Base-by-base conservation (phyloP, 495 filamentous ascomycete species). In the Mycothermus thermophilus region DNA sequence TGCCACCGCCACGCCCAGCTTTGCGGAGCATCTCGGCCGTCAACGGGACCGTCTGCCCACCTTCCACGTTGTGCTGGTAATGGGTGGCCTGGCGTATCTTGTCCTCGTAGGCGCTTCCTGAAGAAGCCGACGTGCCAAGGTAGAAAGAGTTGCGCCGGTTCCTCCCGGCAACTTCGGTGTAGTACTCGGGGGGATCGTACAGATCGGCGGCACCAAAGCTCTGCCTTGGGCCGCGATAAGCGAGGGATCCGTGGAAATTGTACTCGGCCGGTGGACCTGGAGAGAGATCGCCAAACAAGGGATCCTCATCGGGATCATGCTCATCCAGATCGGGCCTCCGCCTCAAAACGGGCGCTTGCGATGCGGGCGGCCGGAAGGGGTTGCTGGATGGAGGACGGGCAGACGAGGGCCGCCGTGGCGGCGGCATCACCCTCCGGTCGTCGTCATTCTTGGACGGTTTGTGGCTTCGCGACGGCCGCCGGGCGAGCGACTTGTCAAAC, bases 11-110 rank as follows among this genome's bases (percentile, higher is more conserved):
- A 33, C 57, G 60, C 40, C 39, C 52, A 21, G 52, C 60, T 37
- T 55, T 60, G 47, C 54, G 58, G n/a, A 73, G 50, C 7, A 58
- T 47, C 27, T 71, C 69, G 2, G 62, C 65, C 3, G 69, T 73
- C 18, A 73, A 42, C 13, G 60, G 59, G 30, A 60, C 38, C 22
- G 42, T 36, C n/a, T 55, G 37, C 15, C 56, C 59, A n/a, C 61
- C 66, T 3, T 43, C 54, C 5, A 66, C 54, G 5, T 67, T 59
- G 16, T 70, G 60, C 44, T 73, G 69, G 46, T 73, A 73, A 11
- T 42, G 46, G 9, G 57, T 44, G 9, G 68, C 67, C 35, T 55
- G 50, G 5, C 54, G 51, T 5, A 69, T 36, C 36, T 71, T 67
- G 22, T 69, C 64, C 43, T 70, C 67, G 30, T 63, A 68, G n/a